Base-by-base conservation (phyloP, 169 alveolate genomes). In the Plasmodium inui region DNA sequence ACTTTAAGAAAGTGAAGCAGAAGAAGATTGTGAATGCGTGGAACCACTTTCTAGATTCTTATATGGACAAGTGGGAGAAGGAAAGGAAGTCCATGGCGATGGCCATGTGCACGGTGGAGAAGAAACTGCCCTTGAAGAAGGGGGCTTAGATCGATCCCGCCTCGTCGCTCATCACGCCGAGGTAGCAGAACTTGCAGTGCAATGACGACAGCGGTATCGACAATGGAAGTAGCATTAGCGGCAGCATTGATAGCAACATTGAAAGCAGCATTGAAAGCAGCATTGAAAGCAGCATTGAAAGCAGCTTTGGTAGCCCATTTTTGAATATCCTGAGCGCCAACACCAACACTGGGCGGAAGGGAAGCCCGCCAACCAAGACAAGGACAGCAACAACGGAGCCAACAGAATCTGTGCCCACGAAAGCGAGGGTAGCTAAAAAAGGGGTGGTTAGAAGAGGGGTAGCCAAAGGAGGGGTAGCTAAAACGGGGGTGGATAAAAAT, bases 1-100 rank as follows among this genome's bases (percentile, higher is more conserved):
- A 81, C 67, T 81, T 50, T 22, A 39, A 19, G n/a, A 22, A 22
- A 28, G 41, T 50, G 10, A 81, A 81, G 55, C 61, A 53, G 26
- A 19, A 0, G n/a, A 81, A 81, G 39, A 44, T 81, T 17, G 22
- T 53, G 34, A 26, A 53, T 3, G 78, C 61, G 17, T 81, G 89
- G 89, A 46, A 30, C 30, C 7, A 50, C 7, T 81, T 81, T 81
- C 9, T 81, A 22, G 55, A 46, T 4, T 28, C n/a, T 28, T 12
- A 39, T 46, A 22, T 9, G 34, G 55, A 46, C 30, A 34, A 81
- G 67, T 81, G 89, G 89, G 5, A 53, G 19, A 81, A 81, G 37
- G 89, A 53, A 39, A 19, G 37, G 30, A 67, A 61, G 76, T 0
- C 32, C 37, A 26, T 26, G 34, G 76, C 34, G 30, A 22, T 41